phyloP scores from a whole-genome alignment of 148 eudicot genomes.

The Oxyria digyna region DNA sequence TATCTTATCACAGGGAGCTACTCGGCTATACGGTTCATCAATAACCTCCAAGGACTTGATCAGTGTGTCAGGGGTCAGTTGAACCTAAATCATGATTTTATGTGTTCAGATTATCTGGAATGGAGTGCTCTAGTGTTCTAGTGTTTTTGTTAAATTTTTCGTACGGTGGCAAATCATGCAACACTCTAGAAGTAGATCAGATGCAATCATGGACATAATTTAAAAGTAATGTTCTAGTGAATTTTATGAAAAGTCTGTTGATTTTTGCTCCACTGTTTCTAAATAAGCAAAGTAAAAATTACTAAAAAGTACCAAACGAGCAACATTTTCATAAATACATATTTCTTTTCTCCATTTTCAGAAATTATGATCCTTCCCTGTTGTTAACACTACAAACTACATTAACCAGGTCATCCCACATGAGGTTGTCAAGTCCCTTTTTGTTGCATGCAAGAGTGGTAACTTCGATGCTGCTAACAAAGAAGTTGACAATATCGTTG shows the following conservation, averaged over 20 bases:
- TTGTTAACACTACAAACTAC: background rate
- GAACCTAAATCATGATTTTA: background rate
- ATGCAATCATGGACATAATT: no score
- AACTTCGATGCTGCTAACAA: constrained; percentile 75
- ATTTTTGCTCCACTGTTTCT: background rate
- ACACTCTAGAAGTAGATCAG: no score
- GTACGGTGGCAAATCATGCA: background rate
- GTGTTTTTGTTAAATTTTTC: background rate
- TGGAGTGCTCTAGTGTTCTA: background rate
- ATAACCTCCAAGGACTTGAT: constrained; percentile 74
- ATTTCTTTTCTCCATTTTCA: background rate
- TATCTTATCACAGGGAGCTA: constrained; percentile 64
- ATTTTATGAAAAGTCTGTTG: background rate
- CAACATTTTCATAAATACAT: background rate
- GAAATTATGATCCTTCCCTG: background rate
- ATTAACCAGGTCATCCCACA: constrained; percentile 60
- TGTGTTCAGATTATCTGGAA: background rate
- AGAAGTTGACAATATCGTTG: constrained; percentile 65
- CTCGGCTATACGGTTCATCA: constrained; percentile 87
- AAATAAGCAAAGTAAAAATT: no score
- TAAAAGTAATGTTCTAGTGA: no score
- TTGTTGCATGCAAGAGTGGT: constrained; percentile 75
- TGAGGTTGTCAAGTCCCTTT: constrained; percentile 56
- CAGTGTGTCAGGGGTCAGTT: constrained; percentile 87
- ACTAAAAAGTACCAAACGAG: background rate